Conservation (phyloP, 805 yeast genomes). For the Sungouiozyma intestinalis region DNA sequence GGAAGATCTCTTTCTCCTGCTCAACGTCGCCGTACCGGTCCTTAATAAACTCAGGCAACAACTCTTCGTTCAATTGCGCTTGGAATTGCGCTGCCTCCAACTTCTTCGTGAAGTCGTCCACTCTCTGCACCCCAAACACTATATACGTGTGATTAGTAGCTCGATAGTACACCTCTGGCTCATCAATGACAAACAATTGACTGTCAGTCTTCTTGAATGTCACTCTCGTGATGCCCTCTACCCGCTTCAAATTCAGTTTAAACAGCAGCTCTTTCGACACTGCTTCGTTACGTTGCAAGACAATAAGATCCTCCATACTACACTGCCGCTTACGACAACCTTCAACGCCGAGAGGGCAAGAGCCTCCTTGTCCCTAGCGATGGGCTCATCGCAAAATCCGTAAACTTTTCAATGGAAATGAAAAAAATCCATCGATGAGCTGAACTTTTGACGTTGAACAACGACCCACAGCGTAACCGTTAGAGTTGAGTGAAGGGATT, state of each 20-base stretch:
- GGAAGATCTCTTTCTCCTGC: slow-evolving; percentile 76
- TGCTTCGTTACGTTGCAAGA: slow-evolving; percentile 81
- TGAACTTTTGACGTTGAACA: not conserved
- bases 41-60: slow-evolving; percentile 19
- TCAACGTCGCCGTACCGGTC: slow-evolving; percentile 51
- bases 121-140: slow-evolving; percentile 67
- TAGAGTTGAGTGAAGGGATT: not conserved
- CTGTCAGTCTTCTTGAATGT: slow-evolving; percentile 86
- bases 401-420: not conserved
- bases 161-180: slow-evolving; percentile 80
- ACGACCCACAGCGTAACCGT: not conserved
- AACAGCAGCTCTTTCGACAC: slow-evolving; percentile 82
- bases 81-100: slow-evolving; percentile 67
- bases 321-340: not conserved
- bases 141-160: slow-evolving; percentile 62
- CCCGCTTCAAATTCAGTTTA: slow-evolving; percentile 79
- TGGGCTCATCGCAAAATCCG: too few species aligned
- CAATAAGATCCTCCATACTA: slow-evolving; percentile 28
- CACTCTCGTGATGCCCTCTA: slow-evolving; percentile 86
- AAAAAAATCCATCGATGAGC: not conserved
- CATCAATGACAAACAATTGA: slow-evolving; percentile 77
- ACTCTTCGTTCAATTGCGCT: slow-evolving; percentile 36
- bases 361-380: too few species aligned
- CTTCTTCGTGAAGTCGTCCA: slow-evolving; percentile 84
- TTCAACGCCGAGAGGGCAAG: not conserved